phyloP scores from a whole-genome alignment of 768 basidiomycete species.

The Imleria badia region DNA sequence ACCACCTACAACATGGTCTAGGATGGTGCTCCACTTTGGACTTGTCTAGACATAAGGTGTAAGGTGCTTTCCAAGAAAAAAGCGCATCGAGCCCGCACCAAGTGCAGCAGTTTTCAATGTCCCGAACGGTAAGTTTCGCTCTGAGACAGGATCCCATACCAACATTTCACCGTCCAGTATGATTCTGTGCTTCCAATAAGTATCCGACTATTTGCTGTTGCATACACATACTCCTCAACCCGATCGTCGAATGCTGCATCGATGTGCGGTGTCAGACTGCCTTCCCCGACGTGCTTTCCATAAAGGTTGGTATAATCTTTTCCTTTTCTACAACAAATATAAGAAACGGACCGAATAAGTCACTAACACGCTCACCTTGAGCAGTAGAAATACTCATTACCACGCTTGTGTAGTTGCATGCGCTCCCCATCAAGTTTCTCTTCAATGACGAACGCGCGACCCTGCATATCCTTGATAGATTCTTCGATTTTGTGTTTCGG shows the following conservation, averaged over 20 bases:
- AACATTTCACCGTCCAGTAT: constrained; percentile 98
- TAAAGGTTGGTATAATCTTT: constrained; percentile 92
- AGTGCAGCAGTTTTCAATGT: constrained; percentile 90
- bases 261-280: constrained; percentile 88
- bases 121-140: constrained; percentile 89
- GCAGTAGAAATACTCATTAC: constrained; percentile 89
- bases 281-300: constrained; percentile 77
- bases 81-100: constrained; percentile 44
- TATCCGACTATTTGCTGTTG: background rate
- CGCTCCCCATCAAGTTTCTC: constrained; percentile 98
- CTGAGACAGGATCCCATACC: constrained; percentile 92
- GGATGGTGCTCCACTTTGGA: constrained; percentile 69
- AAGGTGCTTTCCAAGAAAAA: background rate
- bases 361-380: constrained; percentile 57
- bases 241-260: constrained; percentile 70
- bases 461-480: constrained; percentile 81
- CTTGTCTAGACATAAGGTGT: constrained; percentile 48
- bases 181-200: constrained; percentile 50
- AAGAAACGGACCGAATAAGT: background rate
- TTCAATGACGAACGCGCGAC: constrained; percentile 82
- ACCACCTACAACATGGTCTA: constrained; percentile 82
- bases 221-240: constrained; percentile 69
- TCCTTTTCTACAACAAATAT: constrained; percentile 60
- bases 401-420: constrained; percentile 92
- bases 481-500: constrained; percentile 79